Evolutionary conservation across 2,329 filamentous ascomycete species (phyloP).

Genomic region (Aspergillus oerlinghausenensis): DNA sequence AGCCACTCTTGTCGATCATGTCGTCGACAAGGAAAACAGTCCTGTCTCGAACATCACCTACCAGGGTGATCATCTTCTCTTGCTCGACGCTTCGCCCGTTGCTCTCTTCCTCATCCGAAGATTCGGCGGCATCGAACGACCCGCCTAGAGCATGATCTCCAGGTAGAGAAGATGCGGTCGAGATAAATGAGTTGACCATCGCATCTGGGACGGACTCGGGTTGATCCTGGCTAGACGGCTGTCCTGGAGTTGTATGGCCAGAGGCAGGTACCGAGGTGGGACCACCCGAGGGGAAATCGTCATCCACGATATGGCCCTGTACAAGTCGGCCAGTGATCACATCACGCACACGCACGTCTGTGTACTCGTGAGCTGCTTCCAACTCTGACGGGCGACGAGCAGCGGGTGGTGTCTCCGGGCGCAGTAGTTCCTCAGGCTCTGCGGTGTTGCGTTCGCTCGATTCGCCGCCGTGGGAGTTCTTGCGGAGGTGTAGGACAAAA

Average conservation of each 20-base stretch:
- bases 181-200: conserved; percentile 79
- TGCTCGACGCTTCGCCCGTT: conserved; percentile 60
- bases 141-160: conserved; percentile 72
- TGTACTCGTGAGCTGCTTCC: conserved; percentile 54
- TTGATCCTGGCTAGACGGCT: conserved; percentile 45
- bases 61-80: conserved; percentile 95
- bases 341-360: conserved; percentile 77
- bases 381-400: conserved; percentile 42
- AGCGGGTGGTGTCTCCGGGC: conserved; percentile 33
- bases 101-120: conserved; percentile 76
- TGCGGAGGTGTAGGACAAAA: conserved; percentile 25
- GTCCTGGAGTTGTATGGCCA: conserved; percentile 49
- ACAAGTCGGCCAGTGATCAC: conserved; percentile 88
- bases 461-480: conserved; percentile 14
- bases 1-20: conserved; percentile 96
- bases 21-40: conserved; percentile 95
- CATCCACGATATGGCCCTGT: conserved; percentile 92
- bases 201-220: conserved; percentile 63
- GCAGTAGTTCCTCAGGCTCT: conserved; percentile 26
- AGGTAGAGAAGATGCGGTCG: conserved; percentile 70
- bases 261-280: conserved; percentile 60
- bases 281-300: conserved; percentile 78
- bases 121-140: conserved; percentile 75
- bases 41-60: conserved; percentile 83
- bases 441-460: conserved; percentile 15